Conservation (phyloP, 495 filamentous ascomycete genomes). For the Staphylotrichum longicolle region DNA sequence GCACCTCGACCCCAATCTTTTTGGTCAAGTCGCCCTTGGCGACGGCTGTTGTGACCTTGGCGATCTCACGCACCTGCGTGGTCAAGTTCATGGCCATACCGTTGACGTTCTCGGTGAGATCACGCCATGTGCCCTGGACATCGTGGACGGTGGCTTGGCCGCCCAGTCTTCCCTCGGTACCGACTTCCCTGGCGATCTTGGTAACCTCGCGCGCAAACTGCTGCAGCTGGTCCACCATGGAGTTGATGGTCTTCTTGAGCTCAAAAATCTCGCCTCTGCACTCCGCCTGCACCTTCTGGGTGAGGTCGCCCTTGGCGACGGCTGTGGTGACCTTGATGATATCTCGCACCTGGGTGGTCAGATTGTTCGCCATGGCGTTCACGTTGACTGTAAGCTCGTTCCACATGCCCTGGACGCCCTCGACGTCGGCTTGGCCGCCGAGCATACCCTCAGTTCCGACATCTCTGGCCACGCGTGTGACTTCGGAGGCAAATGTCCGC, state of each 20-base stretch:
- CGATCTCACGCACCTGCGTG: constrained; percentile 97
- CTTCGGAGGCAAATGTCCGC: constrained; percentile 94
- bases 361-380: constrained; percentile 96
- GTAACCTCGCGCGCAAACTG: constrained; percentile 98
- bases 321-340: constrained; percentile 99
- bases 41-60: constrained; percentile 95
- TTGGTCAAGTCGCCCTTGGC: constrained; percentile 91
- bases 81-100: constrained; percentile 99
- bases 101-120: constrained; percentile 96
- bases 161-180: constrained; percentile 91
- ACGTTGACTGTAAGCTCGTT: constrained; percentile 97
- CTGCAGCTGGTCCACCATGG: constrained; percentile 96
- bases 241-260: constrained; percentile 96
- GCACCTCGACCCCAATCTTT: constrained; percentile 93
- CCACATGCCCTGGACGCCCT: constrained; percentile 81
- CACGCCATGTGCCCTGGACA: constrained; percentile 96
- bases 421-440: constrained; percentile 93
- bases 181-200: constrained; percentile 95
- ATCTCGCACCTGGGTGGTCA: constrained; percentile 96
- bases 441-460: constrained; percentile 97
- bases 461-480: constrained; percentile 92
- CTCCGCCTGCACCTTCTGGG: constrained; percentile 93
- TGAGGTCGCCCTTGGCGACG: constrained; percentile 93
- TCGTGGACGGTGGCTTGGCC: constrained; percentile 96
- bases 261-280: constrained; percentile 96